Evolutionary conservation across 148 eudicot genomes (phyloP), one percentile per base, ranked within the genome.

Genomic region (Chenopodium formosanum): DNA sequence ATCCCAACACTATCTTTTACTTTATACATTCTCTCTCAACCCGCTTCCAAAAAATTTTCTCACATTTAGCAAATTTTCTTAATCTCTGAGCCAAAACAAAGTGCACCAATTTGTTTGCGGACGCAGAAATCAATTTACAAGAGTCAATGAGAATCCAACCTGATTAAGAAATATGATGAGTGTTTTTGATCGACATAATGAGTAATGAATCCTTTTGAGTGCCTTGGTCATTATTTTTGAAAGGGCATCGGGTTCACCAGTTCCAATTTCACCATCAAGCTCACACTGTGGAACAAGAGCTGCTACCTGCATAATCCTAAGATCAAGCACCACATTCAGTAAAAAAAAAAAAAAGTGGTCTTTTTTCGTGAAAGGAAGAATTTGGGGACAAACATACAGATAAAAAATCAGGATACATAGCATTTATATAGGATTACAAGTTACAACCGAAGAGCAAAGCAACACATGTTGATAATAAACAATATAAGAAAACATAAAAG

Each of bases 241-340:
- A 79, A 91, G 91, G 17, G 74, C 72, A 75, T 84, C 88, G 50
- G 56, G 70, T 60, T 58, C 63, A 25, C 81, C 73, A 62, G 78
- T 76, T 72, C 88, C 88, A 74, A 89, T 52, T 37, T 81, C 74
- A 71, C 82, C 88, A 81, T 92, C 98, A 79, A 94, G 34, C 84
- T 97, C 98, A 80, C 50, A 64, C 76, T 91, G 97, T 56, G 99
- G 98, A 84, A 94, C 89, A 82, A 97, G 98, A 76, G 98, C 97
- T n/a, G 98, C 99, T 56, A 97, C 99, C 99, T 97, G 84, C 80
- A 87, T 74, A 75, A 62, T 56, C 22, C 40, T 40, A 78, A 58
- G 37, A 81, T 47, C 77, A 78, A 66, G 63, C 7, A 80, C 71
- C 67, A 56, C 9, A 23, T 16, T 75, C 32, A 48, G 67, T 67